Conservation (phyloP, 352 stramenopile species). For the Phytopythium chamaehyphon region DNA sequence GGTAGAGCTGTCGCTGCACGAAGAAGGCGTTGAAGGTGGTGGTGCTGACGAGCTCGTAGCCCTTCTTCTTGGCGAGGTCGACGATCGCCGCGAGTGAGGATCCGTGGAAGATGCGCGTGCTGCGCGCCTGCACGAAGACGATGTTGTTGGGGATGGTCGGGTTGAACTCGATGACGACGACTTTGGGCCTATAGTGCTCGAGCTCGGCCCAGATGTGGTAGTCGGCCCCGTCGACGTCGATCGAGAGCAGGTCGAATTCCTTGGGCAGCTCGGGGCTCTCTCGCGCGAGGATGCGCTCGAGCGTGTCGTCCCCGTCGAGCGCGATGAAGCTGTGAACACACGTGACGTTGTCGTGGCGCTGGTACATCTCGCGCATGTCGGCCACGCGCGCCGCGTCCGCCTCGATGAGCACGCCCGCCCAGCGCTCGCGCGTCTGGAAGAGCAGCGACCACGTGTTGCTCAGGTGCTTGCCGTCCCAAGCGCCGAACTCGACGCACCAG, state of each 20-base stretch:
- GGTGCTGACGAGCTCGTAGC: conserved; percentile 64
- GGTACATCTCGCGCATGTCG: conserved; percentile 43
- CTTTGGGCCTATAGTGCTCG: conserved; percentile 31
- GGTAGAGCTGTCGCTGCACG: conserved; percentile 28
- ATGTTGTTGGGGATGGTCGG: conserved; percentile 78
- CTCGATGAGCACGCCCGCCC: conserved; percentile 71
- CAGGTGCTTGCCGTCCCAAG: conserved; percentile 77
- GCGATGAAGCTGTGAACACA: conserved; percentile 51
- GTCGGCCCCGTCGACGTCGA: conserved; percentile 76
- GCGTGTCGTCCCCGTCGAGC: conserved; percentile 22
- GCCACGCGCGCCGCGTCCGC: conserved; percentile 46
- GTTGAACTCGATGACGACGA: conserved; percentile 83
- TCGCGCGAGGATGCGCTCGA: conserved; percentile 18
- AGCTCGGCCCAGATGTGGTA: conserved; percentile 69
- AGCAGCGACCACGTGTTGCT: conserved; percentile 70
- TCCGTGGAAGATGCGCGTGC: conserved; percentile 53
- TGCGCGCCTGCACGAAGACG: conserved; percentile 58
- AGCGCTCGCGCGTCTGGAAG: conserved; percentile 23
- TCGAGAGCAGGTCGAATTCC: conserved; percentile 41
- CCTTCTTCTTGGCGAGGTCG: conserved; percentile 42
- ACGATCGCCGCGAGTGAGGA: conserved; percentile 62
- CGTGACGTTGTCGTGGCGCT: conserved; percentile 29
- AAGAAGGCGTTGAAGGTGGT: conserved; percentile 83
- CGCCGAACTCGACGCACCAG: conserved; percentile 79
- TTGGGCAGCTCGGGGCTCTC: conserved; percentile 6